Percentiles rank a stretch among this genome's conserved stretches.
phyloP scores from a whole-genome alignment of 208 protist genomes.

The Wallacemonas sp. region DNA sequence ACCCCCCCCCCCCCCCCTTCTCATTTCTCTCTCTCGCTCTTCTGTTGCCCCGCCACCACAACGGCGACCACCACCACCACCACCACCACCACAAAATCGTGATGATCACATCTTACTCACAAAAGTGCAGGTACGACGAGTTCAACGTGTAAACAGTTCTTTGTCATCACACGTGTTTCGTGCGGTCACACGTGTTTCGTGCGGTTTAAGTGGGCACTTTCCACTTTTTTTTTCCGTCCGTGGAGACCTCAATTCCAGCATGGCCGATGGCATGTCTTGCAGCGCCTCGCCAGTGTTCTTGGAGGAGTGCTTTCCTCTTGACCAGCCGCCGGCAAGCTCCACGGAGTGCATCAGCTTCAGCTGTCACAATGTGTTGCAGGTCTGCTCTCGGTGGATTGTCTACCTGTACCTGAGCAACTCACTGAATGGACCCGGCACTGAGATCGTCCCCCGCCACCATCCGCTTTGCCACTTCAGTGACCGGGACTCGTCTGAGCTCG shows the following conservation, averaged over 20 bases:
- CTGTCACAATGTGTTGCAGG: conserved; percentile 78
- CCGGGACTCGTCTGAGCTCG: conserved; percentile 26
- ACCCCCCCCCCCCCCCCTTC: too few relatives aligned
- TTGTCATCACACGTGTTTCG: background rate
- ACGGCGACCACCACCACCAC: too few relatives aligned
- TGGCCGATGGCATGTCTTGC: background rate
- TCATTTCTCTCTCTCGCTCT: too few relatives aligned
- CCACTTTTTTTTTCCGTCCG: too few relatives aligned
- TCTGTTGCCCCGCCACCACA: too few relatives aligned
- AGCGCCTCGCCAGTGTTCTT: background rate
- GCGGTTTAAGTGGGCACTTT: too few relatives aligned
- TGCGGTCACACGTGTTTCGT: too few relatives aligned
- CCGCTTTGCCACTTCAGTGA: conserved; percentile 31
- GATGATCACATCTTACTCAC: too few relatives aligned
- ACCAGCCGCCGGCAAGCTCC: conserved; percentile 43
- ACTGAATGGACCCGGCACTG: conserved; percentile 25
- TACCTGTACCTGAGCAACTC: conserved; percentile 50
- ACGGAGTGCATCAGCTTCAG: conserved; percentile 60
- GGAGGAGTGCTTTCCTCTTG: conserved; percentile 43
- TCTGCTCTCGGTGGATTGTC: conserved; percentile 68
- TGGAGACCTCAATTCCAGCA: background rate
- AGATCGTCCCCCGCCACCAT: conserved; percentile 36
- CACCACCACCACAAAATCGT: too few relatives aligned
- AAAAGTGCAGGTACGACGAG: background rate
- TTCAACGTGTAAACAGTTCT: background rate